Percentiles rank a stretch among this genome's conserved stretches.
Conservation (phyloP, 805 yeast genomes). For the Cyberlindnera meyerae region DNA sequence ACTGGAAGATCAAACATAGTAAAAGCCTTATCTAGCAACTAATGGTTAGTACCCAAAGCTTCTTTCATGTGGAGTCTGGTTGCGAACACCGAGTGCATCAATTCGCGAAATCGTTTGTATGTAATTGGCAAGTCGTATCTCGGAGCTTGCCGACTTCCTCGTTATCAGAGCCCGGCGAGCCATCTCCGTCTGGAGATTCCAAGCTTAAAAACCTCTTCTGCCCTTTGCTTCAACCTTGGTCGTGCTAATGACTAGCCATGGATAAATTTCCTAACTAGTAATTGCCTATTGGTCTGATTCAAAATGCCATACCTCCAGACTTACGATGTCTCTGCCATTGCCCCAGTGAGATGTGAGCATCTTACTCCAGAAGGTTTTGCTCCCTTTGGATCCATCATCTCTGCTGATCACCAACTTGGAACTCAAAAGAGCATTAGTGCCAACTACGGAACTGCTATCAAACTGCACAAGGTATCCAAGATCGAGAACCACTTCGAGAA, state of each 20-base stretch:
- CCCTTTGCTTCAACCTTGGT: background rate
- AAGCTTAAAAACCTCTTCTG: background rate
- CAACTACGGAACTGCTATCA: constrained; percentile 91
- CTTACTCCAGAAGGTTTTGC: constrained; percentile 65
- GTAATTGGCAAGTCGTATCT: too few relatives aligned
- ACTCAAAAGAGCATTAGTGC: constrained; percentile 45
- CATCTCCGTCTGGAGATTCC: too few relatives aligned
- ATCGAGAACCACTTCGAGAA: constrained; percentile 45
- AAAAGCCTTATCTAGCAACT: too few relatives aligned
- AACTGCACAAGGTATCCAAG: constrained; percentile 69
- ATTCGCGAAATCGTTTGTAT: too few relatives aligned
- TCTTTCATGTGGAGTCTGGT: too few relatives aligned
- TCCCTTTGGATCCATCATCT: constrained; percentile 69
- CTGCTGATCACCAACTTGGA: constrained; percentile 68
- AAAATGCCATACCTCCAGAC: constrained; percentile 31
- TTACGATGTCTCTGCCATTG: constrained; percentile 24
- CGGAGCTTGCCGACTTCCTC: too few relatives aligned
- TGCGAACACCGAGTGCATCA: too few relatives aligned
- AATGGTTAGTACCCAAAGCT: too few relatives aligned
- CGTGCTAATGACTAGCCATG: too few relatives aligned
- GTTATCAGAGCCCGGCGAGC: too few relatives aligned
- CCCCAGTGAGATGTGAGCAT: constrained; percentile 37
- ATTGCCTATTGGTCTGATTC: background rate
- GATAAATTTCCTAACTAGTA: too few relatives aligned
- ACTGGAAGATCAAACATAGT: too few relatives aligned